Base-by-base conservation (phyloP, 345 rosid genomes). In the Crucihimalaya himalaica region DNA sequence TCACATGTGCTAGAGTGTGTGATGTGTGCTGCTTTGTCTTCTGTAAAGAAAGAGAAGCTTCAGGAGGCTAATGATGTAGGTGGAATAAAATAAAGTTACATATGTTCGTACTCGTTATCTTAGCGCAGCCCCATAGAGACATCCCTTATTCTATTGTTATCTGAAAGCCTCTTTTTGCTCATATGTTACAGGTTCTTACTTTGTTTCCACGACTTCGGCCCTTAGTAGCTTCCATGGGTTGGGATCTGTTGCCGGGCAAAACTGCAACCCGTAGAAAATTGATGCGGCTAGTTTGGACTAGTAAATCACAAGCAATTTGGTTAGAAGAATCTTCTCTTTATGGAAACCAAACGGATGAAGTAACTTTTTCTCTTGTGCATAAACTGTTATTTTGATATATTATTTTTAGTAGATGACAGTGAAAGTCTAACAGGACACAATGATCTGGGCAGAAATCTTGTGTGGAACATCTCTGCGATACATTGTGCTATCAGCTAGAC, bases 31-130 rank as follows among this genome's bases (percentile, higher is more conserved):
- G 81, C 89, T 65, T 81, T 94, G 73, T 86, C 96, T 53, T 84
- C 82, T 61, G 72, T 94, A 59, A 87, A 81, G 87, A 83, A 71
- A 83, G 95, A 86, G 78, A 81, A 78, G 68, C 89, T 94, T 78
- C 83, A 87, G 84, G 96, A 88, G 75, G 97, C 95, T 83, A 81
- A 83, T 78, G 84, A 91, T 85, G 98, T 91, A 88, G 34, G 97
- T 80, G 69, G 73, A 57, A 56, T 68, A 20, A 46, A 70, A 66
- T 27, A 69, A 23, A 23, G 11, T 18, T 56, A 10, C 34, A 45
- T 27, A 21, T 70, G 25, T 32, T 21, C 4, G n/a, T 63, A 16
- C n/a, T 68, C 35, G 23, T 76, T 63, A 61, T 40, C 57, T 59
- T 23, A 52, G 19, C 16, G 46, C n/a, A 45, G 35, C 61, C 39